Evolutionary conservation across 306 rosid species (phyloP).

Genomic region (Benincasa hispida): DNA sequence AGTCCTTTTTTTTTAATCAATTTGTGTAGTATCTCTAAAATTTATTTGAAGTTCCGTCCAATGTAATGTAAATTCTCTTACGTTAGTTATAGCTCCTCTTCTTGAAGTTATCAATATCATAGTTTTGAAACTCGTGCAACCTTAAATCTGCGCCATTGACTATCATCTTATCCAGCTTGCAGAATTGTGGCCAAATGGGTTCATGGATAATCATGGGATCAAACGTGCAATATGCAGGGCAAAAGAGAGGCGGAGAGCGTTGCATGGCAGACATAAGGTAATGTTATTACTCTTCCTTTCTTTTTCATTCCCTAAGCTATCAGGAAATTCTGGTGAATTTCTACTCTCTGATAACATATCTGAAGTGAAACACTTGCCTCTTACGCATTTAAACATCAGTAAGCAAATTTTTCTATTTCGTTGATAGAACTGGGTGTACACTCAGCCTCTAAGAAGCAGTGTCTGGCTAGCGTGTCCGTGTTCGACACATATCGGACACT

Average conservation of each 20-base stretch:
- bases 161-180: constrained; percentile 54
- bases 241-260: constrained; percentile 74
- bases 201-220: constrained; percentile 97
- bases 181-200: constrained; percentile 80
- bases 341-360: not conserved
- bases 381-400: not conserved
- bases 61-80: not conserved
- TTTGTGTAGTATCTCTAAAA: not conserved
- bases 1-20: not conserved
- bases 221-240: constrained; percentile 88
- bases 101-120: not conserved
- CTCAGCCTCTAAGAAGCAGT: no score
- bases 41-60: not conserved
- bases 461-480: no score
- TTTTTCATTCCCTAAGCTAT: not conserved
- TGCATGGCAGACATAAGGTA: constrained; percentile 57
- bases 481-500: no score
- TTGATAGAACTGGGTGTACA: not conserved
- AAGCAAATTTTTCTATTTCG: not conserved
- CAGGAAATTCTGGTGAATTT: not conserved
- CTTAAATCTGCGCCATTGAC: not conserved
- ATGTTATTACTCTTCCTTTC: not conserved
- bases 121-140: not conserved
- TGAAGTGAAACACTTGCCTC: not conserved
- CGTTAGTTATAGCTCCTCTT: not conserved